Percentiles rank a stretch among this genome's conserved stretches.
phyloP scores from a whole-genome alignment of 208 protist genomes.

The Acanthamoeba sp. region DNA sequence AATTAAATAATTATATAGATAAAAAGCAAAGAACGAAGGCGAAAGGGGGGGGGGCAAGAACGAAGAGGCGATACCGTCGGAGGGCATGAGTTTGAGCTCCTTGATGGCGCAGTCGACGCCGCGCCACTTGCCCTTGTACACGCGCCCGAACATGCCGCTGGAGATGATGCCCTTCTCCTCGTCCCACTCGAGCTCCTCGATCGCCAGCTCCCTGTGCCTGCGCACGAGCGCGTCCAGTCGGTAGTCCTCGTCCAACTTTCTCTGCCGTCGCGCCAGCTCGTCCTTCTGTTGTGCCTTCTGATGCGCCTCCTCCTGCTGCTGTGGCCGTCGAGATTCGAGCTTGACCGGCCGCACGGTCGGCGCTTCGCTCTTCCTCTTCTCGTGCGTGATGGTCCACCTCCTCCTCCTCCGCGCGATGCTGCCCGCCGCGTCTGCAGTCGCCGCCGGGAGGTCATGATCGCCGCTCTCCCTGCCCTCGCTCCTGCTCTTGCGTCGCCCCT shows the following conservation, averaged over 20 bases:
- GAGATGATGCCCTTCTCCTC: background rate
- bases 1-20: background rate
- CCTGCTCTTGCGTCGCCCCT: background rate
- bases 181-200: slow-evolving; percentile 42
- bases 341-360: too few species aligned
- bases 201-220: background rate
- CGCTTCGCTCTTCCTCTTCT: too few species aligned
- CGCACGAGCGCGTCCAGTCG: slow-evolving; percentile 3
- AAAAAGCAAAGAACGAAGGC: background rate
- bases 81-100: background rate
- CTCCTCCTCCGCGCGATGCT: background rate
- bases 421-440: too few species aligned
- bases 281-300: too few species aligned
- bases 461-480: background rate
- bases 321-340: too few species aligned
- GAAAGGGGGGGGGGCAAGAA: background rate
- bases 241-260: background rate
- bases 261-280: background rate
- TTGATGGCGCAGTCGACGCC: slow-evolving; percentile 69
- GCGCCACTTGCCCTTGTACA: slow-evolving; percentile 46
- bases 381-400: background rate
- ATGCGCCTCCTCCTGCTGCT: too few species aligned
- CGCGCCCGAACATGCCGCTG: slow-evolving; percentile 37
- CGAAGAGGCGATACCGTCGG: background rate
- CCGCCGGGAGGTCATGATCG: background rate